Conservation (phyloP, 78 protist species). For the Capsaspora owczarzaki region DNA sequence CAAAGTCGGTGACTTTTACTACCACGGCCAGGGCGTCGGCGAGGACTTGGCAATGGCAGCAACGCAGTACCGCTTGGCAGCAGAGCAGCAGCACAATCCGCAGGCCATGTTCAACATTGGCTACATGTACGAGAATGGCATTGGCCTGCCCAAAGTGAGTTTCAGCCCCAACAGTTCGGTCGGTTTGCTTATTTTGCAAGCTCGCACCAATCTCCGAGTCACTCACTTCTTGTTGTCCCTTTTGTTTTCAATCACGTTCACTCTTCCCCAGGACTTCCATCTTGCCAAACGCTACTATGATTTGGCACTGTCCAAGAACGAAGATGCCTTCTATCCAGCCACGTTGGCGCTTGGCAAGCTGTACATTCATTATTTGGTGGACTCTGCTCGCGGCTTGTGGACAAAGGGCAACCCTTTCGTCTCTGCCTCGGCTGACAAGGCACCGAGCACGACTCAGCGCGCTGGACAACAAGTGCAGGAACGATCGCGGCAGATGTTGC, state of each 20-base stretch:
- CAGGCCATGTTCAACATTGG: constrained; percentile 57
- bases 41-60: not conserved
- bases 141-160: constrained; percentile 18
- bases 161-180: too few relatives aligned
- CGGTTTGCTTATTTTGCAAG: too few relatives aligned
- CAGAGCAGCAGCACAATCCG: not conserved
- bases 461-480: too few relatives aligned
- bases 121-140: constrained; percentile 46
- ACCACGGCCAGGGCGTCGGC: constrained; percentile 36
- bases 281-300: constrained; percentile 60
- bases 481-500: too few relatives aligned
- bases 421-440: too few relatives aligned
- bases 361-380: too few relatives aligned
- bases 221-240: too few relatives aligned
- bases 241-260: too few relatives aligned
- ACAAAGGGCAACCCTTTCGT: too few relatives aligned
- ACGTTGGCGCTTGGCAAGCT: constrained; percentile 26
- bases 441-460: too few relatives aligned
- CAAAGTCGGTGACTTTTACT: constrained; percentile 36
- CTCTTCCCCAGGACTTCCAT: constrained; percentile 42
- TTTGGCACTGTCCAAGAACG: constrained; percentile 9
- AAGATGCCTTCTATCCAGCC: constrained; percentile 30
- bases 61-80: not conserved
- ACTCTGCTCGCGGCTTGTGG: too few relatives aligned
- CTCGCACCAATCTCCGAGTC: too few relatives aligned